phyloP scores from a whole-genome alignment of 108 stramenopile genomes.

The Schizochytrium sp. region DNA sequence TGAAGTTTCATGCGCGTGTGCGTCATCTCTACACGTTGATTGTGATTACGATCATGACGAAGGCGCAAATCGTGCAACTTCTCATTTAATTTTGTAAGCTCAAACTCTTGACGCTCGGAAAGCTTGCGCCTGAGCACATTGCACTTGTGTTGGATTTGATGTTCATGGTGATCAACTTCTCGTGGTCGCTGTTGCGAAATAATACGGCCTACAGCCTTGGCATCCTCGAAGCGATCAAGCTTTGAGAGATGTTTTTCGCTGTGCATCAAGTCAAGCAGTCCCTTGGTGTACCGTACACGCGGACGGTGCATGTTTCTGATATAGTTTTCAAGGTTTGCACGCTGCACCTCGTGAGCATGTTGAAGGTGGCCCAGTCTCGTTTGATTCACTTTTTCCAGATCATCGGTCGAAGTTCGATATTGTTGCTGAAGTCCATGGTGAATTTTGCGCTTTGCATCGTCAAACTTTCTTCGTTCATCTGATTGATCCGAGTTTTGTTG shows the following conservation, averaged over 20 bases:
- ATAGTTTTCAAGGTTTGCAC: constrained; percentile 17
- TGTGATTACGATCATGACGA: not conserved
- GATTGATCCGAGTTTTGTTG: not conserved
- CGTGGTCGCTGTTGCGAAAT: not conserved
- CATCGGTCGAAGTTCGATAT: not conserved
- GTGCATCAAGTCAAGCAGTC: constrained; percentile 55
- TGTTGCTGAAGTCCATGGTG: no score
- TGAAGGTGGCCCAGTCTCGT: constrained; percentile 9
- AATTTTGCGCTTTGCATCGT: constrained; percentile 31
- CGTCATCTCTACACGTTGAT: not conserved
- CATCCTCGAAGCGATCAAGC: constrained; percentile 21
- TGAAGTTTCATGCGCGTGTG: constrained; percentile 32
- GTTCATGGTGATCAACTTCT: constrained; percentile 13
- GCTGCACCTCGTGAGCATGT: constrained; percentile 38
- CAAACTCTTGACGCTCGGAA: constrained; percentile 28
- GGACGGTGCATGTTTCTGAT: constrained; percentile 52
- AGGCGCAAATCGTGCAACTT: constrained; percentile 21
- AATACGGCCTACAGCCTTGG: not conserved
- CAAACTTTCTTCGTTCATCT: constrained; percentile 14
- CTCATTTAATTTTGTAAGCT: constrained; percentile 49
- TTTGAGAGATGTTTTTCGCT: constrained; percentile 40
- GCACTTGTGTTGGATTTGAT: not conserved
- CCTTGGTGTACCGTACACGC: constrained; percentile 30
- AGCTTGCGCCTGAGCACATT: constrained; percentile 42
- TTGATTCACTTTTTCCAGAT: not conserved